A percentile compares a stretch with the other conserved stretches of the same genome.
These are phyloP conservation scores for Colletotrichum caudatum DNA, from an alignment of 2,329 filamentous ascomycete species.

Conservation along the genomic window DNA sequence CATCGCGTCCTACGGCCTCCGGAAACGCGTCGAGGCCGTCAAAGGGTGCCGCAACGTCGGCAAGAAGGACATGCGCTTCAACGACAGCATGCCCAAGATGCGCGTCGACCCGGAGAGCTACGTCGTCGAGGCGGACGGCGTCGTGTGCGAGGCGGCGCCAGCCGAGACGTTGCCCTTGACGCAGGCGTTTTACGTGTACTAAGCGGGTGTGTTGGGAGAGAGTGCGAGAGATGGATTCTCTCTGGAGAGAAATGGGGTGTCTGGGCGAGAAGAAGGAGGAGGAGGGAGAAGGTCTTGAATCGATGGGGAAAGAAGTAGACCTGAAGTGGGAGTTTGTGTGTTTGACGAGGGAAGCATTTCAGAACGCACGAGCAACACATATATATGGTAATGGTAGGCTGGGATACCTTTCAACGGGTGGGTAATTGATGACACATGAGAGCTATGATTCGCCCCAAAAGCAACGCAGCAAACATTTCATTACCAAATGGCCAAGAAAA, in stretches of 20 bases:
- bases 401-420: neutral
- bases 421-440: constrained; percentile 26
- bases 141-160: constrained; percentile 79
- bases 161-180: constrained; percentile 78
- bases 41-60: constrained; percentile 78
- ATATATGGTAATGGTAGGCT: neutral
- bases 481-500: neutral
- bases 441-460: constrained; percentile 25
- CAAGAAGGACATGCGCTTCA: constrained; percentile 93
- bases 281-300: neutral
- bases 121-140: constrained; percentile 85
- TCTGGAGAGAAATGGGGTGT: constrained; percentile 41
- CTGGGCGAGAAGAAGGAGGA: neutral
- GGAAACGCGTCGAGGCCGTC: constrained; percentile 84
- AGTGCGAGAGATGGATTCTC: neutral
- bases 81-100: constrained; percentile 87
- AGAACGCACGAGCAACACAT: neutral
- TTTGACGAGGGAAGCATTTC: constrained; percentile 12
- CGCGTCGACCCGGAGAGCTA: constrained; percentile 93
- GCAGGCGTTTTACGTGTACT: constrained; percentile 84
- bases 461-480: constrained; percentile 16
- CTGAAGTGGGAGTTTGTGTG: constrained; percentile 2
- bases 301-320: neutral
- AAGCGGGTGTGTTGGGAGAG: constrained; percentile 37
- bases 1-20: constrained; percentile 78